Conservation (phyloP, 2,329 filamentous ascomycete genomes). For the Colletotrichum echinochloae region DNA sequence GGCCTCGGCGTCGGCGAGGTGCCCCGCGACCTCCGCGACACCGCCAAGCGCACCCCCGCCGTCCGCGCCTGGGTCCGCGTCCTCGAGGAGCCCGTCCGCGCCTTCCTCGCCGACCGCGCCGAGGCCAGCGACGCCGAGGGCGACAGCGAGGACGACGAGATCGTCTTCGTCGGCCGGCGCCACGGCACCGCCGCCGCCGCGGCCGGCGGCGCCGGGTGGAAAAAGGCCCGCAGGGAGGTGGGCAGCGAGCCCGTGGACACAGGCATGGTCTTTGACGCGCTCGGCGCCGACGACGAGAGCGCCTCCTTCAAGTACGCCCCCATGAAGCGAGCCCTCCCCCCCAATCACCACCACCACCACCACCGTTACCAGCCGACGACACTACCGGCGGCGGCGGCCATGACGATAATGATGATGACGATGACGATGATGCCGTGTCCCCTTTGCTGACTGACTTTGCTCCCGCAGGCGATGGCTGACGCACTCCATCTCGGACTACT, state of each 20-base stretch:
- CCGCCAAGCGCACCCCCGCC: conserved; percentile 82
- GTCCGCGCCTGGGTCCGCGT: conserved; percentile 84
- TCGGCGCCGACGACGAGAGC: conserved; percentile 78
- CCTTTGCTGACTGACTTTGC: conserved; percentile 40
- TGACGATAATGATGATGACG: too few species aligned
- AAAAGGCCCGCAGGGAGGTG: conserved; percentile 63
- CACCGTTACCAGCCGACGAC: too few species aligned
- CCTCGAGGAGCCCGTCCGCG: conserved; percentile 85
- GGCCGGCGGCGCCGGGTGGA: conserved; percentile 53
- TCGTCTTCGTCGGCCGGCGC: conserved; percentile 85
- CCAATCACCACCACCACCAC: too few species aligned
- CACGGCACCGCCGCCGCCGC: conserved; percentile 70
- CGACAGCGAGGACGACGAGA: conserved; percentile 77
- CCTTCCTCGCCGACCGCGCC: conserved; percentile 72
- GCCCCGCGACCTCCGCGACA: conserved; percentile 82
- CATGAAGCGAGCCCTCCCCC: too few species aligned
- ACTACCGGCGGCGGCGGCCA: too few species aligned
- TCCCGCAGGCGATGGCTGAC: conserved; percentile 85
- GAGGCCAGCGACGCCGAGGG: conserved; percentile 57
- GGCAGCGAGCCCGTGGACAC: conserved; percentile 70
- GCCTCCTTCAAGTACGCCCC: conserved; percentile 82
- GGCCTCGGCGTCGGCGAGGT: conserved; percentile 68
- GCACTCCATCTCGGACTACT: conserved; percentile 92
- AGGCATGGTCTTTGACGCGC: conserved; percentile 83
- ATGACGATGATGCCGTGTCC: too few species aligned